These are phyloP conservation scores for Vinca minor DNA, from an alignment of 257 asterid species.

Conservation along the genomic window DNA sequence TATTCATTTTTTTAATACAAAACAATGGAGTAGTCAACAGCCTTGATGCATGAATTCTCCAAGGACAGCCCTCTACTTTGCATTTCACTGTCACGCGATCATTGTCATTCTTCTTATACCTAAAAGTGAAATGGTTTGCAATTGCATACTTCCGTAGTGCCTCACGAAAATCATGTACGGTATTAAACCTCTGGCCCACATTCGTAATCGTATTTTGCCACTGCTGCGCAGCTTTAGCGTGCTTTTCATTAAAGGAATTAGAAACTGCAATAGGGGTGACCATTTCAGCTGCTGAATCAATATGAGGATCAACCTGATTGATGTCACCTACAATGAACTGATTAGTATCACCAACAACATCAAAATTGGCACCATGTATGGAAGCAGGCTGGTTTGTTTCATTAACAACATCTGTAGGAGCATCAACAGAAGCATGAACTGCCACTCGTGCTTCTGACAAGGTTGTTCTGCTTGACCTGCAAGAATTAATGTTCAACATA, in stretches of 20 bases:
- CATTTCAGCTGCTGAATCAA: slow-evolving; percentile 43
- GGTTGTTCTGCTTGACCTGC: slow-evolving; percentile 94
- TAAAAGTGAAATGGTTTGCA: slow-evolving; percentile 87
- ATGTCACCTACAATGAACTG: too few species aligned
- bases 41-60: slow-evolving; percentile 98
- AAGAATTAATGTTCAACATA: slow-evolving; percentile 22
- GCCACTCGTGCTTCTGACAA: slow-evolving; percentile 64
- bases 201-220: slow-evolving; percentile 92
- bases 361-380: slow-evolving; percentile 54
- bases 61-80: slow-evolving; percentile 91
- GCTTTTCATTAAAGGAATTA: slow-evolving; percentile 50
- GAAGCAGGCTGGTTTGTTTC: slow-evolving; percentile 56
- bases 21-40: slow-evolving; percentile 88
- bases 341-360: slow-evolving; percentile 71
- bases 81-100: slow-evolving; percentile 98
- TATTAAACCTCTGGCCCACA: slow-evolving; percentile 93
- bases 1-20: slow-evolving; percentile 87
- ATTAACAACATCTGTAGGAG: slow-evolving; percentile 46
- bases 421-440: too few species aligned
- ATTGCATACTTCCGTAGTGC: slow-evolving; percentile 82
- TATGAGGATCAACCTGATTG: slow-evolving; percentile 36
- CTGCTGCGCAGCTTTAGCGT: slow-evolving; percentile 69
- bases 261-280: slow-evolving; percentile 41
- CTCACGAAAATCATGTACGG: slow-evolving; percentile 95
- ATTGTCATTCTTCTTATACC: slow-evolving; percentile 93